Base-by-base conservation (phyloP, 2,329 filamentous ascomycete genomes). In the Fusarium scirpi region DNA sequence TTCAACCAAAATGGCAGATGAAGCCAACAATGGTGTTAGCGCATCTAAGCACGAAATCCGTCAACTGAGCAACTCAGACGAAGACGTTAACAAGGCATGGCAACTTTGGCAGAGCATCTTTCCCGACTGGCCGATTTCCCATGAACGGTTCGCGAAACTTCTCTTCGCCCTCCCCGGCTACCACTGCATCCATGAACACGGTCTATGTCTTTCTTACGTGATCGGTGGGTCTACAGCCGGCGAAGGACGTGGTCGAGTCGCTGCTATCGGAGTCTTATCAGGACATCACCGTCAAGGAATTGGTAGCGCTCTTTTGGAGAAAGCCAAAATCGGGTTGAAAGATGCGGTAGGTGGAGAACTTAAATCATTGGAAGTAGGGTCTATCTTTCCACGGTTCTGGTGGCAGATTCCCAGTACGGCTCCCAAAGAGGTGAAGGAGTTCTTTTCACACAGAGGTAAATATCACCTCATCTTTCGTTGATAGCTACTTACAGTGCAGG, bases 81-180 rank as follows among this genome's bases (percentile, higher is more conserved):
- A 76, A 24, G 72, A 76, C 27, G 27, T 69, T 8, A 59, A 62
- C 3, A 52, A 62, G 18, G 32, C 72, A 48, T 74, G 66, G 60
- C 25, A 64, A 3, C 24, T 76, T 25, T 76, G 74, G 74, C 67
- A 74, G 1, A 16, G 13, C 15, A 60, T 76, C 38, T 76, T 76
- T 6, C 57, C 71, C 2, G 38, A 60, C 18, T 76, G 74, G 74
- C 65, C 65, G 0, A 67, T 76, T 7, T 65, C 63, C 1, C 27
- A 51, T 11, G 3, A 30, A 0, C 59, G 74, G 0, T 30, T 76
- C 10, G 3, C 32, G 18, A 61, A 48, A 8, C 38, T 76, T 10
- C 40, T 76, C 0, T 59, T 38, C n/a, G 20, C 41, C 3, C 8
- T 61, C 0, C 44, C 47, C 1, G 58, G 63, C 2, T 57, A 64